Percentiles rank a stretch among this genome's conserved stretches.
Conservation (phyloP, 2,329 filamentous ascomycete genomes). For the Alternaria longipes region DNA sequence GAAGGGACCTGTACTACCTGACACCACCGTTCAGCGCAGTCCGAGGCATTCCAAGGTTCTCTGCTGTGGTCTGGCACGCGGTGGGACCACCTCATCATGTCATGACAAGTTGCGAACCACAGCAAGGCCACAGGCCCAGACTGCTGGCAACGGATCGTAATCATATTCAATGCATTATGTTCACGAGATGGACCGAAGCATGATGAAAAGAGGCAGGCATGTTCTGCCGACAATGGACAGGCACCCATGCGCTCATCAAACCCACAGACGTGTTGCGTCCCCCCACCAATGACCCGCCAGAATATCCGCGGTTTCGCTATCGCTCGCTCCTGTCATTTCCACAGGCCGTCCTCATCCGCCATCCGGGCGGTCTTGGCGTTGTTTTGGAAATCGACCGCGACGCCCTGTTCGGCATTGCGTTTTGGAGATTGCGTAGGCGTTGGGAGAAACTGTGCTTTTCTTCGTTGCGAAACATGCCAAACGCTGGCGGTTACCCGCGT, state of each 20-base stretch:
- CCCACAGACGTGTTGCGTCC: conserved; percentile 30
- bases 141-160: conserved; percentile 19
- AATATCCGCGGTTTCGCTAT: conserved; percentile 44
- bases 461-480: conserved; percentile 47
- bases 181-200: conserved; percentile 16
- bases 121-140: conserved; percentile 25
- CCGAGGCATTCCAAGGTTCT: conserved; percentile 21
- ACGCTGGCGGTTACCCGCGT: conserved; percentile 46
- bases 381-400: conserved; percentile 43
- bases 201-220: conserved; percentile 30
- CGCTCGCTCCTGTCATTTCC: conserved; percentile 47
- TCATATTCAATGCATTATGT: conserved; percentile 25
- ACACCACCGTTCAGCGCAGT: conserved; percentile 26
- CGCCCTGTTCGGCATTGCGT: conserved; percentile 33
- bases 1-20: conserved; percentile 50
- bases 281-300: conserved; percentile 40
- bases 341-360: conserved; percentile 31
- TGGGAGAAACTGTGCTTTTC: conserved; percentile 18
- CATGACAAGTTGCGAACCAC: conserved; percentile 27
- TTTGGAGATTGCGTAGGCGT: conserved; percentile 40
- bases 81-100: conserved; percentile 30
- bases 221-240: conserved; percentile 37
- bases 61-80: conserved; percentile 2
- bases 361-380: conserved; percentile 43
- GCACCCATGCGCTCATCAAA: conserved; percentile 51